phyloP scores from a whole-genome alignment of 306 rosid species.

The Prosopis cineraria region DNA sequence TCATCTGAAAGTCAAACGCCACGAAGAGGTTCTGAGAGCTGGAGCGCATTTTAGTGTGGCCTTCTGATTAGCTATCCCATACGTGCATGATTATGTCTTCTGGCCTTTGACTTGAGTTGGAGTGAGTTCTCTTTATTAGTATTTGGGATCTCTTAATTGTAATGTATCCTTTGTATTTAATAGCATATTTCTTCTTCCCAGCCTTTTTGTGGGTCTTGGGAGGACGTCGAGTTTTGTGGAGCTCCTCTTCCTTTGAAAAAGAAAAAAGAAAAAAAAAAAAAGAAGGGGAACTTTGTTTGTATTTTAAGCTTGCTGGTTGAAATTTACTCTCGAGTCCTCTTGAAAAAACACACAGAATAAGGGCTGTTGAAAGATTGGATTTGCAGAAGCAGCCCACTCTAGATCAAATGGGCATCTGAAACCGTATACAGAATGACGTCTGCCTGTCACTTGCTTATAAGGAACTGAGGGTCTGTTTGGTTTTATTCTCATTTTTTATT shows the following conservation, averaged over 20 bases:
- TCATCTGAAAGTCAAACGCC: slow-evolving; percentile 78
- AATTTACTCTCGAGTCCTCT: slow-evolving; percentile 7
- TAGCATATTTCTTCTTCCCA: slow-evolving; percentile 50
- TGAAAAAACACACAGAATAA: not conserved
- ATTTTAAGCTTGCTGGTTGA: slow-evolving; percentile 36
- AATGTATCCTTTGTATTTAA: slow-evolving; percentile 59
- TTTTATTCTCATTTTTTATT: not conserved
- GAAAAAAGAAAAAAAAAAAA: too few relatives aligned
- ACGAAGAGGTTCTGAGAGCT: slow-evolving; percentile 64
- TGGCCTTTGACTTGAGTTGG: slow-evolving; percentile 44
- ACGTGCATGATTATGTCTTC: slow-evolving; percentile 30
- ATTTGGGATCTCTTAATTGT: slow-evolving; percentile 48
- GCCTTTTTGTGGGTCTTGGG: not conserved
- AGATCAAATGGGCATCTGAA: not conserved
- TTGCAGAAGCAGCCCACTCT: not conserved
- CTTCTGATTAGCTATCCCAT: slow-evolving; percentile 7
- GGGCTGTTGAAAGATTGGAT: not conserved
- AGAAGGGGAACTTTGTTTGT: slow-evolving; percentile 35
- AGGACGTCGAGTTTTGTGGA: slow-evolving; percentile 21
- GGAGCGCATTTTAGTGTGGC: slow-evolving; percentile 81
- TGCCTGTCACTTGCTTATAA: not conserved
- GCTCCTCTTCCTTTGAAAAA: slow-evolving; percentile 13
- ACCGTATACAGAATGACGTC: not conserved
- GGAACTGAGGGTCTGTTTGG: too few relatives aligned
- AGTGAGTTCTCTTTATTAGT: slow-evolving; percentile 47